These are phyloP conservation scores for Phaeoacremonium minimum DNA, from an alignment of 2,329 filamentous ascomycete genomes.

Conservation along the genomic window DNA sequence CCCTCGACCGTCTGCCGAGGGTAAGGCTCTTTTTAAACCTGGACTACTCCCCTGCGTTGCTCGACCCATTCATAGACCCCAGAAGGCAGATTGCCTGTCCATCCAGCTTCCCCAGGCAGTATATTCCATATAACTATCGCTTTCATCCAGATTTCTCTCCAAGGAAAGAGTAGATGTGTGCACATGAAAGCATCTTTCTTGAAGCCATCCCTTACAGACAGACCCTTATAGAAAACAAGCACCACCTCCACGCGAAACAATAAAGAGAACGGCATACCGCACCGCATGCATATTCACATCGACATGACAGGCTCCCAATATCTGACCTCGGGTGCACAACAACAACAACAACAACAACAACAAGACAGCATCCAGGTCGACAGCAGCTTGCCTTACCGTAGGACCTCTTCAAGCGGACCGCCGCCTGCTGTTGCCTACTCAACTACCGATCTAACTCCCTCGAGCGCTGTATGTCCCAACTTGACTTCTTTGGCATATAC, in stretches of 20 bases:
- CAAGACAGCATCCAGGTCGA: conserved; percentile 12
- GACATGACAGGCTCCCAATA: conserved; percentile 21
- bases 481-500: too few species aligned
- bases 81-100: conserved; percentile 1
- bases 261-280: conserved; percentile 3
- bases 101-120: background rate
- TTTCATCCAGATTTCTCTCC: background rate
- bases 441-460: conserved; percentile 10
- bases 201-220: background rate
- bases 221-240: too few species aligned
- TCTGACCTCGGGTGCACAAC: conserved; percentile 15
- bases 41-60: conserved; percentile 4
- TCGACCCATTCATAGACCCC: conserved; percentile 5
- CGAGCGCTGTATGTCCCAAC: background rate
- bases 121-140: conserved; percentile 5
- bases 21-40: conserved; percentile 7
- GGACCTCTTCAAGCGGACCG: conserved; percentile 8
- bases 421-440: conserved; percentile 9
- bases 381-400: conserved; percentile 6
- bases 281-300: conserved; percentile 17
- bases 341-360: too few species aligned
- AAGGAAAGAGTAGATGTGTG: background rate
- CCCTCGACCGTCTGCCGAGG: conserved; percentile 5
- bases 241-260: background rate
- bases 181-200: too few species aligned